Percentiles rank a stretch among this genome's conserved stretches.
Evolutionary conservation across 345 rosid genomes (phyloP).

Genomic region (Euphorbia lathyris): DNA sequence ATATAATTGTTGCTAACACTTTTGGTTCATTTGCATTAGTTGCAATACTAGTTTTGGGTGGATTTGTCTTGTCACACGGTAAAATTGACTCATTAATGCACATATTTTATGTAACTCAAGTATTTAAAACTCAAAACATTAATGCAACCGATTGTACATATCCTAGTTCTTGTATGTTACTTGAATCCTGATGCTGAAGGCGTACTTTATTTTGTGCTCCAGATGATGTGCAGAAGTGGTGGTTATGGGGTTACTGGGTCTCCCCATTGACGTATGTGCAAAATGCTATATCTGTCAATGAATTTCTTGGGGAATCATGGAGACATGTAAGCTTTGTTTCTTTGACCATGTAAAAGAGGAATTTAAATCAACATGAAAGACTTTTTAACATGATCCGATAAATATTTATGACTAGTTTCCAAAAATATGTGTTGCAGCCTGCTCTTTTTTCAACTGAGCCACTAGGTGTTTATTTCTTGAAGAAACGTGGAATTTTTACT

Average conservation of each 20-base stretch:
- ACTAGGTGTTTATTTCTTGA: slow-evolving; percentile 61
- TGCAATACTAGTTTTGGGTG: slow-evolving; percentile 49
- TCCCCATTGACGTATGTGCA: slow-evolving; percentile 70
- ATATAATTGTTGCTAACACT: slow-evolving; percentile 56
- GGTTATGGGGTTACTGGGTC: slow-evolving; percentile 70
- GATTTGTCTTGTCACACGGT: slow-evolving; percentile 59
- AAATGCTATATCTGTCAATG: slow-evolving; percentile 57
- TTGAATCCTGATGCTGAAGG: slow-evolving; percentile 16
- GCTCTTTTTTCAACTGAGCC: slow-evolving; percentile 51
- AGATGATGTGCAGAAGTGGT: slow-evolving; percentile 57
- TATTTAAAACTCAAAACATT: too few relatives aligned
- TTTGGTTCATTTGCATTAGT: slow-evolving; percentile 51
- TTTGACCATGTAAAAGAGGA: background rate
- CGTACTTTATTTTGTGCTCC: slow-evolving; percentile 9
- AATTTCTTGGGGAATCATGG: slow-evolving; percentile 62
- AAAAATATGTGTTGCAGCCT: slow-evolving; percentile 37
- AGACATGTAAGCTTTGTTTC: slow-evolving; percentile 39
- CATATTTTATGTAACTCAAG: too few relatives aligned
- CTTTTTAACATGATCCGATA: background rate
- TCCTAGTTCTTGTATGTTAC: background rate
- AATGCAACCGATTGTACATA: background rate
- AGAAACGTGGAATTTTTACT: slow-evolving; percentile 63
- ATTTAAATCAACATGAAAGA: background rate
- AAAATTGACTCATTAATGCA: background rate
- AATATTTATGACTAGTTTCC: background rate